Conservation (phyloP, 768 basidiomycete species). For the Boletus bicolor region DNA sequence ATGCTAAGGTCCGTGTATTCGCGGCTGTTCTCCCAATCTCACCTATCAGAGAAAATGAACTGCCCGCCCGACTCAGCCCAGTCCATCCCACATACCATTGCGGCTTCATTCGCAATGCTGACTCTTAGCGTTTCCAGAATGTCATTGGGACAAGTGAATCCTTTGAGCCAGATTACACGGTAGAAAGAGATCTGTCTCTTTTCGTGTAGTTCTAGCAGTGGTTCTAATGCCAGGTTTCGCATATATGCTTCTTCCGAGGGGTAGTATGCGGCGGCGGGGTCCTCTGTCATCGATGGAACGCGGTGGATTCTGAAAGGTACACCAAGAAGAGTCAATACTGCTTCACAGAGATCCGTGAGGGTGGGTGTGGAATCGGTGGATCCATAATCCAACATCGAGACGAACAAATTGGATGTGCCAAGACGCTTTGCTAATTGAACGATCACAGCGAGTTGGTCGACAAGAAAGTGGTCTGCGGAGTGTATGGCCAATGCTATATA, state of each 20-base stretch:
- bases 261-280: slow-evolving; percentile 88
- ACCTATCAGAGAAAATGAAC: slow-evolving; percentile 98
- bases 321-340: slow-evolving; percentile 88
- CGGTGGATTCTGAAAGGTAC: slow-evolving; percentile 90
- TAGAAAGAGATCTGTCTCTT: slow-evolving; percentile 80
- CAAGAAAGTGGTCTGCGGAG: slow-evolving; percentile 97
- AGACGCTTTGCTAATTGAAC: slow-evolving; percentile 92
- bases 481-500: slow-evolving; percentile 95
- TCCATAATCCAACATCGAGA: slow-evolving; percentile 97
- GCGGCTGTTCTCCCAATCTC: slow-evolving; percentile 19
- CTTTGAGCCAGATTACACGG: slow-evolving; percentile 95
- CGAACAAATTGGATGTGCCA: slow-evolving; percentile 87
- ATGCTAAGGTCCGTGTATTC: not conserved
- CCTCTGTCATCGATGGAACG: slow-evolving; percentile 90
- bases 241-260: slow-evolving; percentile 93
- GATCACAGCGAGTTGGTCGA: slow-evolving; percentile 97
- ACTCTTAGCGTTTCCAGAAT: slow-evolving; percentile 94
- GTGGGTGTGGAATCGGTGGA: slow-evolving; percentile 95
- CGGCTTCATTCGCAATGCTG: slow-evolving; percentile 85
- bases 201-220: slow-evolving; percentile 75
- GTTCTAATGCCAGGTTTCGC: slow-evolving; percentile 90
- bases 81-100: slow-evolving; percentile 99
- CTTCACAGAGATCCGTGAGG: slow-evolving; percentile 90
- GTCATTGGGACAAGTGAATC: slow-evolving; percentile 98
- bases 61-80: slow-evolving; percentile 98